Conservation (phyloP, 2,329 filamentous ascomycete species). For the Drechslerella dactyloides region DNA sequence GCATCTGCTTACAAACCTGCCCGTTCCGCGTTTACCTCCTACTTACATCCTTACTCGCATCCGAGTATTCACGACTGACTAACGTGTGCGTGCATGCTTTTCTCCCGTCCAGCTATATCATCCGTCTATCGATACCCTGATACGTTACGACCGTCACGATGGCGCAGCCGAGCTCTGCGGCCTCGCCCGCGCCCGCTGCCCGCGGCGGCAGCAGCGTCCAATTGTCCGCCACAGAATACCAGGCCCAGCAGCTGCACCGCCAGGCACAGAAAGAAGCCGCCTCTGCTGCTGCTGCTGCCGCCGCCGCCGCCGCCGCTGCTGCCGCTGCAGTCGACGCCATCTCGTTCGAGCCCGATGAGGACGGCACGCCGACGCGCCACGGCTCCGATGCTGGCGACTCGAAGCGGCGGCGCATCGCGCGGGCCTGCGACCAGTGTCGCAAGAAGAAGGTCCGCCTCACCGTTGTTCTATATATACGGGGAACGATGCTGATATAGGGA, state of each 20-base stretch:
- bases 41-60: too few species aligned
- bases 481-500: background rate
- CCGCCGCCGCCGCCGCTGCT: conserved; percentile 7
- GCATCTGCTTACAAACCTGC: background rate
- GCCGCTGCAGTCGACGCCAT: background rate
- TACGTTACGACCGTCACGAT: background rate
- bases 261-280: conserved; percentile 16
- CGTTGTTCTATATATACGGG: background rate
- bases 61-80: too few species aligned
- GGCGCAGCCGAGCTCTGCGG: conserved; percentile 28
- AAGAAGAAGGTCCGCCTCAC: conserved; percentile 67
- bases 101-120: too few species aligned
- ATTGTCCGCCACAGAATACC: conserved; percentile 47
- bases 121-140: background rate
- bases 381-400: conserved; percentile 19
- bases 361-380: conserved; percentile 3
- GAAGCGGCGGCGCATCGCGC: conserved; percentile 68
- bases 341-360: conserved; percentile 10
- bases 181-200: conserved; percentile 24
- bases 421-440: conserved; percentile 81
- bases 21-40: too few species aligned
- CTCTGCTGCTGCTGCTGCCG: conserved; percentile 8
- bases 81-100: too few species aligned
- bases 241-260: conserved; percentile 30
- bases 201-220: conserved; percentile 41